A percentile compares a stretch with the other conserved stretches of the same genome.
These are phyloP conservation scores for Cyanidioschyzon merolae DNA, from an alignment of 23 red algal genomes.

Conservation along the genomic window DNA sequence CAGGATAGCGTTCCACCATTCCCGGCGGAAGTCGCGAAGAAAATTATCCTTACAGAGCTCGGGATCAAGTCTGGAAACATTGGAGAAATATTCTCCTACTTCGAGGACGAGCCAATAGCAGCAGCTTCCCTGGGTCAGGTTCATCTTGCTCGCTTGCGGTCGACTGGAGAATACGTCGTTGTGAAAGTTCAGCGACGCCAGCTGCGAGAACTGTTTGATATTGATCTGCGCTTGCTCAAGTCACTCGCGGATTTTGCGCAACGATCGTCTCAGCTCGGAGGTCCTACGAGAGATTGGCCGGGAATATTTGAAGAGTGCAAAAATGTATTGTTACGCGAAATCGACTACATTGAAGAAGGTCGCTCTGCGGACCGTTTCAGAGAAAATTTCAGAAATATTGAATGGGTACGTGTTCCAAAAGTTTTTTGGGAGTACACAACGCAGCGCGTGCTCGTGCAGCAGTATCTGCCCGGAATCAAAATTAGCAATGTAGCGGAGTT, in stretches of 20 bases:
- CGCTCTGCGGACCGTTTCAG: conserved; percentile 37
- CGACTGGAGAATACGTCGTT: conserved; percentile 66
- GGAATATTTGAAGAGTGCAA: conserved; percentile 61
- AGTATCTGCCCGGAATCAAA: conserved; percentile 79
- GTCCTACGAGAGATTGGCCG: conserved; percentile 52
- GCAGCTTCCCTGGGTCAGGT: conserved; percentile 86
- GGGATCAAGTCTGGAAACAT: conserved; percentile 15
- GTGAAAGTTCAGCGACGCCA: conserved; percentile 81
- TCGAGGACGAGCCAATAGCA: conserved; percentile 67
- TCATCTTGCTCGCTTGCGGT: conserved; percentile 46
- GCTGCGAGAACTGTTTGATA: conserved; percentile 52
- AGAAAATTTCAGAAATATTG: conserved; percentile 37
- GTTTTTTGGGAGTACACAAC: conserved; percentile 51
- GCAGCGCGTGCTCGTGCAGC: conserved; percentile 37
- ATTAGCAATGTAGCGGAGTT: conserved; percentile 38
- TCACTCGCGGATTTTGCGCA: conserved; percentile 49
- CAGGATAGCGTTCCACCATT: conserved; percentile 77
- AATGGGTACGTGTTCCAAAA: conserved; percentile 51
- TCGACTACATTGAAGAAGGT: conserved; percentile 54
- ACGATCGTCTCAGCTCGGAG: conserved; percentile 36
- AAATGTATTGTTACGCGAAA: conserved; percentile 50
- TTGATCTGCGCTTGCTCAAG: conserved; percentile 64
- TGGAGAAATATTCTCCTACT: conserved; percentile 35
- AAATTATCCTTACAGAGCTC: conserved; percentile 50
- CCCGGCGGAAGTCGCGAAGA: conserved; percentile 27